These are phyloP conservation scores for Pseudomassariella vexata DNA, from an alignment of 2,329 filamentous ascomycete species.

Conservation along the genomic window DNA sequence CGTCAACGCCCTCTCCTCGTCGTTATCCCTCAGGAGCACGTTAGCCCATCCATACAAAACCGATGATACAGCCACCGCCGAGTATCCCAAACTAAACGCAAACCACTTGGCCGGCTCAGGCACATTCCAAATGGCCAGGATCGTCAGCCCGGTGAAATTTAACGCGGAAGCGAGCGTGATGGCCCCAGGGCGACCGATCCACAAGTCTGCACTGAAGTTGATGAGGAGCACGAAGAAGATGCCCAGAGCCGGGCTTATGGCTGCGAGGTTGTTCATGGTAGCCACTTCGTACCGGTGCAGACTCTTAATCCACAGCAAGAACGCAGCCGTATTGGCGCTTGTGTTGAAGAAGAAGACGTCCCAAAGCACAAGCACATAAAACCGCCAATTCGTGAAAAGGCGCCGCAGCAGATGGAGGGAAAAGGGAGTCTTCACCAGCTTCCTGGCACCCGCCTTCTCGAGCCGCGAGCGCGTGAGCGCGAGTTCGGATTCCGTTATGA, in stretches of 20 bases:
- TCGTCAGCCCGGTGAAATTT: constrained; percentile 48
- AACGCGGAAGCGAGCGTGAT: constrained; percentile 44
- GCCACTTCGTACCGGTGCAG: constrained; percentile 39
- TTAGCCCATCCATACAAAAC: constrained; percentile 54
- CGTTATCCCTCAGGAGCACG: constrained; percentile 36
- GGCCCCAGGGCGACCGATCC: constrained; percentile 46
- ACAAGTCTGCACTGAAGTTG: constrained; percentile 48
- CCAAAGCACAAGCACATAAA: constrained; percentile 42
- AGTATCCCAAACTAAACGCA: constrained; percentile 43
- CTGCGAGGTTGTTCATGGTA: constrained; percentile 44
- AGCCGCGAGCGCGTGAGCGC: constrained; percentile 38
- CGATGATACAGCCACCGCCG: constrained; percentile 44
- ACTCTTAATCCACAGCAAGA: constrained; percentile 53
- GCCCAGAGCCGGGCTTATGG: constrained; percentile 46
- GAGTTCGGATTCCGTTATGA: constrained; percentile 32
- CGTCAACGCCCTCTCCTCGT: constrained; percentile 40
- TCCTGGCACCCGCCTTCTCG: constrained; percentile 27
- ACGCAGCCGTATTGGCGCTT: constrained; percentile 40
- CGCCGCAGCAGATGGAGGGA: constrained; percentile 1
- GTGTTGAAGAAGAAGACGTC: constrained; percentile 52
- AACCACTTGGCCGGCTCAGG: constrained; percentile 49
- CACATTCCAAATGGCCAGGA: constrained; percentile 50
- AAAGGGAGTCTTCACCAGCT: constrained; percentile 17
- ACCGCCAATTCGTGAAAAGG: constrained; percentile 4
- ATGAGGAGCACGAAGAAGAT: constrained; percentile 51